Percentiles rank a stretch among this genome's conserved stretches.
Conservation (phyloP, 2,329 filamentous ascomycete species). For the Aspergillus oerlinghausenensis region DNA sequence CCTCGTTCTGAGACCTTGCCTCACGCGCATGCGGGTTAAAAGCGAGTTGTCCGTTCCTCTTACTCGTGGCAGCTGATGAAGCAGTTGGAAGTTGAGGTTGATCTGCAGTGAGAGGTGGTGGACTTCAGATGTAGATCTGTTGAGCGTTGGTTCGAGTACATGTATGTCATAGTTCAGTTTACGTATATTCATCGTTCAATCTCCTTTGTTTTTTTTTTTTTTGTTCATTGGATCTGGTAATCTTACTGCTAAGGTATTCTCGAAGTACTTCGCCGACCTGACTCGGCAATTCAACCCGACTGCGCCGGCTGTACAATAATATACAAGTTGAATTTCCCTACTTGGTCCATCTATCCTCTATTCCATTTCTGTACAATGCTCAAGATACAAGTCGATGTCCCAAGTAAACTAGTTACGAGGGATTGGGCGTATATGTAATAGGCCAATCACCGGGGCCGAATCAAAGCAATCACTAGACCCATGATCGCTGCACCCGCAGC, state of each 20-base stretch:
- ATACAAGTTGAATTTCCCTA: not conserved
- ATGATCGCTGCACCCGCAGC: slow-evolving; percentile 61
- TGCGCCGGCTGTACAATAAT: not conserved
- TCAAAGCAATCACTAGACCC: slow-evolving; percentile 48
- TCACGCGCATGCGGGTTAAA: slow-evolving; percentile 13
- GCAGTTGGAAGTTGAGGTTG: not conserved
- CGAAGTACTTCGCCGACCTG: not conserved
- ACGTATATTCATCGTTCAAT: slow-evolving; percentile 27
- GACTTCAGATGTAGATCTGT: slow-evolving; percentile 14
- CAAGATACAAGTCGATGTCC: slow-evolving; percentile 3
- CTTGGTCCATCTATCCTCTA: not conserved
- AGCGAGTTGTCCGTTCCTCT: not conserved
- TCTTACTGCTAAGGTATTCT: not conserved
- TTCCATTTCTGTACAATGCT: slow-evolving; percentile 1
- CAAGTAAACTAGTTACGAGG: not conserved
- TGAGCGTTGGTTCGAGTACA: slow-evolving; percentile 5
- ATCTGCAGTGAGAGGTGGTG: slow-evolving; percentile 9
- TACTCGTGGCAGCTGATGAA: slow-evolving; percentile 3
- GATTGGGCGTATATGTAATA: slow-evolving; percentile 12
- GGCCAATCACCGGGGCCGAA: slow-evolving; percentile 40
- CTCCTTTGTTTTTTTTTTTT: slow-evolving; percentile 23
- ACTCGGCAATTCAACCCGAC: not conserved
- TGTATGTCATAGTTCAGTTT: slow-evolving; percentile 23
- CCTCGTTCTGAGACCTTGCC: slow-evolving; percentile 12
- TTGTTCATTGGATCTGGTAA: slow-evolving; percentile 1